Evolutionary conservation across 257 asterid species (phyloP).

Genomic region (Nicotiana otophora): DNA sequence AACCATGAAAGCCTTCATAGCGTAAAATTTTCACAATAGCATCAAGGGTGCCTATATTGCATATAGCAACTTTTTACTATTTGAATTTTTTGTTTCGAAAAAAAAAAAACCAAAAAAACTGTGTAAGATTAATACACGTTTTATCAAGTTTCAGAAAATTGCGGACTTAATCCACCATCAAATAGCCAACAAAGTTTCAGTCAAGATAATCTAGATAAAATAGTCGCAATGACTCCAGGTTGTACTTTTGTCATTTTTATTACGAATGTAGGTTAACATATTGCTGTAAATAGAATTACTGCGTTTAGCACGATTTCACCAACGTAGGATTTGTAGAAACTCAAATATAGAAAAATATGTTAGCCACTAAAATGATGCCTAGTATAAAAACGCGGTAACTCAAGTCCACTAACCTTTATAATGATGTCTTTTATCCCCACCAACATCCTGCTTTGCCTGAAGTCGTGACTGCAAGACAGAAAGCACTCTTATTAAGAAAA

Average conservation of each 20-base stretch:
- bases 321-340: not conserved
- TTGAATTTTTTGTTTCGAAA: not conserved
- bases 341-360: not conserved
- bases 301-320: not conserved
- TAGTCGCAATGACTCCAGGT: not conserved
- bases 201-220: not conserved
- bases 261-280: not conserved
- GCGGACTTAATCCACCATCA: not conserved
- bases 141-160: not conserved
- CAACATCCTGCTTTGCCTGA: constrained; percentile 72
- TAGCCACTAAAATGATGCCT: not conserved
- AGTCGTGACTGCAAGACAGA: constrained; percentile 75
- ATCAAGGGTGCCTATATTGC: constrained; percentile 69
- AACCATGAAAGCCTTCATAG: constrained; percentile 74
- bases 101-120: not conserved
- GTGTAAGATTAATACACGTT: not conserved
- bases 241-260: not conserved
- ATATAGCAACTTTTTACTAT: not conserved
- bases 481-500: not conserved
- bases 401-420: constrained; percentile 56
- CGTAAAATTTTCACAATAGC: constrained; percentile 82
- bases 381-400: not conserved
- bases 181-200: not conserved
- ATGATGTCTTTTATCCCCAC: constrained; percentile 68
- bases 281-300: not conserved